Conservation (phyloP, 2,329 filamentous ascomycete genomes). For the Paraconiothyrium sp. region DNA sequence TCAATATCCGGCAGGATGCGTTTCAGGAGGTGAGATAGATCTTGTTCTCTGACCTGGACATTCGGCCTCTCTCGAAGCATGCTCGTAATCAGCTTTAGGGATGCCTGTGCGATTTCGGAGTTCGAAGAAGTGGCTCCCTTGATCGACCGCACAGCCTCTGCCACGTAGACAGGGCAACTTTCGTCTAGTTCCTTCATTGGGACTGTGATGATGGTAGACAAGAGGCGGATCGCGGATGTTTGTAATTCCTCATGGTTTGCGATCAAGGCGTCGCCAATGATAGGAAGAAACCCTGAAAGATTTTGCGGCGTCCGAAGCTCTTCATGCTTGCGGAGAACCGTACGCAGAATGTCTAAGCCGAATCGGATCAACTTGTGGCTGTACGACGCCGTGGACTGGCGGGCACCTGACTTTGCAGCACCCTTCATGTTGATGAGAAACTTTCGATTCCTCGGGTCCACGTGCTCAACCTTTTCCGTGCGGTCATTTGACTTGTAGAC, state of each 20-base stretch:
- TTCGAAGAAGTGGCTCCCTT: conserved; percentile 80
- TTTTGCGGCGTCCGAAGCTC: conserved; percentile 81
- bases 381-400: conserved; percentile 78
- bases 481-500: conserved; percentile 74
- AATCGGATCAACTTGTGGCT: conserved; percentile 90
- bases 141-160: conserved; percentile 84
- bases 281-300: conserved; percentile 83
- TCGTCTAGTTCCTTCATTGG: conserved; percentile 76
- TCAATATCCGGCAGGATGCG: conserved; percentile 89
- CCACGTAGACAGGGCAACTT: conserved; percentile 79
- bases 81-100: conserved; percentile 86
- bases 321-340: conserved; percentile 86
- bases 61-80: conserved; percentile 83
- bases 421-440: conserved; percentile 83
- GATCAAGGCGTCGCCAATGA: conserved; percentile 86
- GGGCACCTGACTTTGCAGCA: conserved; percentile 76
- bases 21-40: conserved; percentile 82
- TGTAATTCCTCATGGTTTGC: conserved; percentile 92
- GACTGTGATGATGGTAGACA: conserved; percentile 85
- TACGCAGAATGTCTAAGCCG: conserved; percentile 84
- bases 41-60: conserved; percentile 79
- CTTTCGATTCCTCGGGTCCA: conserved; percentile 63
- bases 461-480: conserved; percentile 41
- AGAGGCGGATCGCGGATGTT: conserved; percentile 83
- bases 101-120: conserved; percentile 85